Percentiles rank a stretch among this genome's conserved stretches.
Evolutionary conservation across 345 rosid species (phyloP).

Genomic region (Arabidopsis suecica): DNA sequence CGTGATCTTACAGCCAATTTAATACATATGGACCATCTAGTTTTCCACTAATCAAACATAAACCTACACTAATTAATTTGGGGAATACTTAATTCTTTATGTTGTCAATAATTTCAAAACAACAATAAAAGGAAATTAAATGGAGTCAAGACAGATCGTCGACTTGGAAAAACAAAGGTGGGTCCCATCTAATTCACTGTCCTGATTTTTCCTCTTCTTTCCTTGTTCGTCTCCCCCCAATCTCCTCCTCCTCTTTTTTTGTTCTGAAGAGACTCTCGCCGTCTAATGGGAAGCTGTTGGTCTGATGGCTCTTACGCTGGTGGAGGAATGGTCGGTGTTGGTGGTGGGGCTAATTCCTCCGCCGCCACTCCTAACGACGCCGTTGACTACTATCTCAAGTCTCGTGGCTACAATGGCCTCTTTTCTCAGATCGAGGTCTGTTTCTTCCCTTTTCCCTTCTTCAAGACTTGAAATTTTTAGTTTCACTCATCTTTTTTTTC

Average conservation of each 20-base stretch:
- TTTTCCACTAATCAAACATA: no score
- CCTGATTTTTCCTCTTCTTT: neutral
- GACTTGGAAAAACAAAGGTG: constrained; percentile 33
- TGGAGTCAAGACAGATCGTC: constrained; percentile 34
- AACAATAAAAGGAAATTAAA: neutral
- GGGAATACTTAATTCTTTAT: neutral
- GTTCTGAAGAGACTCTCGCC: constrained; percentile 9
- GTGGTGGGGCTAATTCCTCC: constrained; percentile 58
- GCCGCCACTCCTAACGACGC: constrained; percentile 67
- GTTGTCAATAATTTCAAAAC: neutral
- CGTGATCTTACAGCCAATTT: no score
- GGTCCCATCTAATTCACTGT: constrained; percentile 34
- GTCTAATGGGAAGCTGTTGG: constrained; percentile 83
- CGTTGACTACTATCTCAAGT: constrained; percentile 63
- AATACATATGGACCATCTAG: no score
- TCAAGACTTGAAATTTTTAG: neutral
- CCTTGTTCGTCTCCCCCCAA: neutral
- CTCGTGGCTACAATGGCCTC: constrained; percentile 71
- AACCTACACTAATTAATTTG: neutral
- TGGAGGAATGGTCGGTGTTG: constrained; percentile 64
- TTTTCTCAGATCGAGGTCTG: constrained; percentile 88
- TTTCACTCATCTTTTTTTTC: neutral
- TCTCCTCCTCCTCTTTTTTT: constrained; percentile 20
- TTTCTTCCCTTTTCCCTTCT: neutral
- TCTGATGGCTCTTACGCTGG: constrained; percentile 53